Percentiles rank a stretch among this genome's conserved stretches.
These are phyloP conservation scores for Penicillium antarcticum DNA, from an alignment of 495 filamentous ascomycete genomes.

Conservation along the genomic window DNA sequence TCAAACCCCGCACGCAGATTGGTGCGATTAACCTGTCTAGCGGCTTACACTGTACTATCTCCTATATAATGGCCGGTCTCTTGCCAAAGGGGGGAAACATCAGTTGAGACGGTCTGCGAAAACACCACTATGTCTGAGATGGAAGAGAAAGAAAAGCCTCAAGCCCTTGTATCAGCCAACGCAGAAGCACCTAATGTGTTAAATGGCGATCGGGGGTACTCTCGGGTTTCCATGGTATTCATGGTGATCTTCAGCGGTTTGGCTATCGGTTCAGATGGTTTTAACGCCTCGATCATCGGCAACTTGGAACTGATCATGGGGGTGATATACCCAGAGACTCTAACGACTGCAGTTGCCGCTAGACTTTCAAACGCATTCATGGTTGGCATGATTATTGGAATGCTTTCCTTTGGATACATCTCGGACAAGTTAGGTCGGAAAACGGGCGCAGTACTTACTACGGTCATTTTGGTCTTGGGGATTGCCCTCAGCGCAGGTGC, in stretches of 20 bases:
- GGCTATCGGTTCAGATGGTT: slow-evolving; percentile 27
- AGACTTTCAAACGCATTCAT: slow-evolving; percentile 27
- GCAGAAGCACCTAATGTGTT: slow-evolving; percentile 1
- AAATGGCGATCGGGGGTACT: slow-evolving; percentile 9
- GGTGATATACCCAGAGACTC: slow-evolving; percentile 23
- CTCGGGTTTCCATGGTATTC: slow-evolving; percentile 19
- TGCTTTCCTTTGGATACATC: slow-evolving; percentile 37
- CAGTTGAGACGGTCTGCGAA: neutral
- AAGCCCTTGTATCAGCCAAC: neutral
- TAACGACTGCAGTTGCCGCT: slow-evolving; percentile 19
- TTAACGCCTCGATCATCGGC: slow-evolving; percentile 29
- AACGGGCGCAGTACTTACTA: slow-evolving; percentile 31
- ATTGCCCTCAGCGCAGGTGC: slow-evolving; percentile 26
- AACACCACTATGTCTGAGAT: neutral
- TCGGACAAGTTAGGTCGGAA: slow-evolving; percentile 33
- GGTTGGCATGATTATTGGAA: slow-evolving; percentile 35
- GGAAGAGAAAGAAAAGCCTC: neutral
- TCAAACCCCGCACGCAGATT: neutral
- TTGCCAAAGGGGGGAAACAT: neutral
- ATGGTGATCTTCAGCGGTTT: slow-evolving; percentile 29
- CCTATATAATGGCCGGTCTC: neutral
- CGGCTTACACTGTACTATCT: neutral
- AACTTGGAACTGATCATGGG: slow-evolving; percentile 27
- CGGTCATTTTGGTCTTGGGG: slow-evolving; percentile 29
- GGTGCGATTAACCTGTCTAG: neutral